Evolutionary conservation across 495 filamentous ascomycete genomes (phyloP).

Genomic region (Friedmanniomyces endolithicus): DNA sequence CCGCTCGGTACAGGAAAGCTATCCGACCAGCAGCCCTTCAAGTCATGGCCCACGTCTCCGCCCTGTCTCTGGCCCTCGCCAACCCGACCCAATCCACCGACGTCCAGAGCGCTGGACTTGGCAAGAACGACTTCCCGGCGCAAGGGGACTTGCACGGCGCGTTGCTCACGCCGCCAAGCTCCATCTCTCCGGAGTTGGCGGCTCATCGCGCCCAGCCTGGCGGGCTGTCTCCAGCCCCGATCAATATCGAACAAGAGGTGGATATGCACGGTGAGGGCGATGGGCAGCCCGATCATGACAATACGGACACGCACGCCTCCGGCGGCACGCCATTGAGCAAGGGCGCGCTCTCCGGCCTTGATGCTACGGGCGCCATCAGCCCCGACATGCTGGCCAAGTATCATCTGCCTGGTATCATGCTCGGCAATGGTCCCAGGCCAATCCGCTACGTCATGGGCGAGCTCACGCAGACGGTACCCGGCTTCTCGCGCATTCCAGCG

Average conservation of each 20-base stretch:
- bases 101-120: conserved; percentile 50
- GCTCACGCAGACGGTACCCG: conserved; percentile 82
- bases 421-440: conserved; percentile 77
- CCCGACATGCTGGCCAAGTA: conserved; percentile 76
- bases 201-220: conserved; percentile 54
- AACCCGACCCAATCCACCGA: conserved; percentile 52
- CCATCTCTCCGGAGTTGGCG: conserved; percentile 80
- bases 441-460: conserved; percentile 92
- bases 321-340: conserved; percentile 29
- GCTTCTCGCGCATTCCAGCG: conserved; percentile 80
- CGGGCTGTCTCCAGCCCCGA: conserved; percentile 40
- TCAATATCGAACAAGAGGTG: conserved; percentile 74
- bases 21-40: conserved; percentile 36
- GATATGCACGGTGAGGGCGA: conserved; percentile 63
- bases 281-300: conserved; percentile 26
- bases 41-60: conserved; percentile 49
- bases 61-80: conserved; percentile 52
- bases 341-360: conserved; percentile 40
- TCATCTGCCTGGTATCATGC: conserved; percentile 81
- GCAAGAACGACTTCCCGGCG: conserved; percentile 47
- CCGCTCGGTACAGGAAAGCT: conserved; percentile 28
- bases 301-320: neutral
- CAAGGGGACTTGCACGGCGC: conserved; percentile 43
- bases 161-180: conserved; percentile 90
- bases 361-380: conserved; percentile 73